Evolutionary conservation across 2,329 filamentous ascomycete genomes (phyloP).

Genomic region (Colletotrichum australisinense): DNA sequence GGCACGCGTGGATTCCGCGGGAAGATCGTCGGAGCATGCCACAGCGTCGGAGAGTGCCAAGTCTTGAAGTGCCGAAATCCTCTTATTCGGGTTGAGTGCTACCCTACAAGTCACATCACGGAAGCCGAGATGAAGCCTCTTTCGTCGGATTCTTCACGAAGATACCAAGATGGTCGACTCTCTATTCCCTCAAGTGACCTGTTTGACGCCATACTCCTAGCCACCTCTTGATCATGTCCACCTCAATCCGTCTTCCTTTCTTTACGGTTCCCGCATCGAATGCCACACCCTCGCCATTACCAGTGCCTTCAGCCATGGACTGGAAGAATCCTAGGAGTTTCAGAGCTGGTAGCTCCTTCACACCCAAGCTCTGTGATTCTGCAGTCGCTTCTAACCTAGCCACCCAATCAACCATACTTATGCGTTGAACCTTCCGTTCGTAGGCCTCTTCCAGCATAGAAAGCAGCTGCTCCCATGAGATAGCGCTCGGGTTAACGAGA

Average conservation of each 20-base stretch:
- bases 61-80: not conserved
- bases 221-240: not conserved
- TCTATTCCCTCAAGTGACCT: not conserved
- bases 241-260: not conserved
- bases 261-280: not conserved
- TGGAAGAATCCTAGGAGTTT: slow-evolving; percentile 24
- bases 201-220: slow-evolving; percentile 1
- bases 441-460: not conserved
- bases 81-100: not conserved
- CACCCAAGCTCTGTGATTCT: not conserved
- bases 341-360: not conserved
- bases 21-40: not conserved
- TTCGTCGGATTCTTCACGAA: not conserved
- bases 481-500: not conserved
- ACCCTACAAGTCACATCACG: not conserved
- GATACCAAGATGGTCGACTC: not conserved
- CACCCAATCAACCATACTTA: slow-evolving; percentile 15
- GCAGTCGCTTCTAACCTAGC: not conserved
- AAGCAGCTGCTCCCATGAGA: not conserved
- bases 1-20: too few relatives aligned
- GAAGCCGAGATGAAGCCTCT: not conserved
- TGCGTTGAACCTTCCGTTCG: not conserved
- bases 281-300: not conserved
- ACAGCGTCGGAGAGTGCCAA: not conserved
- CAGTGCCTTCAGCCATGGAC: not conserved